Conservation (phyloP, 1,284 basidiomycete genomes). For the Mycena sp. region DNA sequence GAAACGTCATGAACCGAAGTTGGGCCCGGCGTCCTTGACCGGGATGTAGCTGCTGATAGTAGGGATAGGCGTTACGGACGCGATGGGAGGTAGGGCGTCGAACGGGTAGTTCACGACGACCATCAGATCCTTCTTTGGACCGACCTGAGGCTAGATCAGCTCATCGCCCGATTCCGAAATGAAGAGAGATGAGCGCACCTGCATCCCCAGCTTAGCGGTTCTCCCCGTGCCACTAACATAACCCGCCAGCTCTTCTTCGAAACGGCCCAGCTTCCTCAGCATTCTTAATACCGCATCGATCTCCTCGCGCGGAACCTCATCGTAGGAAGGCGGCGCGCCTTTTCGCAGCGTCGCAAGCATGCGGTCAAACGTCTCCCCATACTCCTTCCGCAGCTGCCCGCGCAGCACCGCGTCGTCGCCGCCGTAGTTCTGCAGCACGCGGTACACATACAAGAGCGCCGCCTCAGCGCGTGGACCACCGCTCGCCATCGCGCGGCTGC, state of each 20-base stretch:
- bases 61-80: background rate
- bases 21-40: background rate
- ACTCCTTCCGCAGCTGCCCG: slow-evolving; percentile 19
- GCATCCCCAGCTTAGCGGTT: background rate
- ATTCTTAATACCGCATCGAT: slow-evolving; percentile 11
- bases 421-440: slow-evolving; percentile 22
- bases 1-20: background rate
- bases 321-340: background rate
- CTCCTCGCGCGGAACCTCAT: slow-evolving; percentile 16
- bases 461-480: slow-evolving; percentile 12
- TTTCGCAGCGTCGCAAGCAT: slow-evolving; percentile 5
- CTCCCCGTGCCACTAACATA: background rate
- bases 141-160: slow-evolving; percentile 18
- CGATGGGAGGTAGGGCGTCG: background rate
- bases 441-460: slow-evolving; percentile 25
- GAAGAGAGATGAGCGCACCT: background rate
- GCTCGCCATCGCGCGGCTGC: slow-evolving; percentile 18
- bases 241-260: slow-evolving; percentile 18
- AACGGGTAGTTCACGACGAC: slow-evolving; percentile 21
- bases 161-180: background rate
- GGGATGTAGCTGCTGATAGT: background rate
- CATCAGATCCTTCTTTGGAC: slow-evolving; percentile 24
- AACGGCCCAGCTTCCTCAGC: slow-evolving; percentile 12
- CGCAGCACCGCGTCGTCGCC: slow-evolving; percentile 9
- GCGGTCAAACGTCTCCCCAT: slow-evolving; percentile 20